Base-by-base conservation (phyloP, 2,329 filamentous ascomycete species). In the Diaporthe velutina region DNA sequence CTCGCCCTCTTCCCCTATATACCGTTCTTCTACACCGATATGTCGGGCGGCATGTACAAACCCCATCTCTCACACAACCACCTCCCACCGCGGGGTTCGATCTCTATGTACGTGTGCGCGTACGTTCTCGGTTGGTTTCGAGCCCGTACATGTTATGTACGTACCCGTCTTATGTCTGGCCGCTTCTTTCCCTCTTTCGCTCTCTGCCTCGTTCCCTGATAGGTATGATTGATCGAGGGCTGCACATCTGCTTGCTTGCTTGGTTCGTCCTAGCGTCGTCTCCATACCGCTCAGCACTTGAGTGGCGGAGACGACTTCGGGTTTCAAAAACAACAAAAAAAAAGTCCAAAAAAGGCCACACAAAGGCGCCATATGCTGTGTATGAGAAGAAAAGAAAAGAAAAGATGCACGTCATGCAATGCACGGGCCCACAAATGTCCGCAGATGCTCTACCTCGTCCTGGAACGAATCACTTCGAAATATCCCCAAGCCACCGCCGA, bases 401-500 rank as follows among this genome's bases (percentile, higher is more conserved):
- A 67, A 60, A 55, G 28, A 33, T 64, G 58, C 35, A 40, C n/a
- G 58, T 60, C 66, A 38, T 45, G 73, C 73, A 68, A 12, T 38
- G 25, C 48, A 13, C 33, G 64, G 54, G 64, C n/a, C 48, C 64
- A 67, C n/a, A 52, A 25, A 25, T 52, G 30, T 67, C 64, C 45
- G n/a, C 33, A 68, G 33, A 54, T 68, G 64, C 38, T 45, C 33
- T n/a, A 50, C 55, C 33, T 30, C 25, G 17, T 35, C 40, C 52
- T 19, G 38, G 38, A 64, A 58, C 42, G 28, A 71, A 60, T 33
- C 33, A 54, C 68, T 64, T 52, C 50, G n/a, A 74, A 76, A 48
- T n/a, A 74, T 60, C 74, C 52, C 72, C 74, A 76, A 76, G 17
- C 74, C 73, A 45, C 42, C 50, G 38, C 48, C 22, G 64, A 68